These are phyloP conservation scores for Asterophora parasitica DNA, from an alignment of 768 basidiomycete genomes.

Conservation along the genomic window DNA sequence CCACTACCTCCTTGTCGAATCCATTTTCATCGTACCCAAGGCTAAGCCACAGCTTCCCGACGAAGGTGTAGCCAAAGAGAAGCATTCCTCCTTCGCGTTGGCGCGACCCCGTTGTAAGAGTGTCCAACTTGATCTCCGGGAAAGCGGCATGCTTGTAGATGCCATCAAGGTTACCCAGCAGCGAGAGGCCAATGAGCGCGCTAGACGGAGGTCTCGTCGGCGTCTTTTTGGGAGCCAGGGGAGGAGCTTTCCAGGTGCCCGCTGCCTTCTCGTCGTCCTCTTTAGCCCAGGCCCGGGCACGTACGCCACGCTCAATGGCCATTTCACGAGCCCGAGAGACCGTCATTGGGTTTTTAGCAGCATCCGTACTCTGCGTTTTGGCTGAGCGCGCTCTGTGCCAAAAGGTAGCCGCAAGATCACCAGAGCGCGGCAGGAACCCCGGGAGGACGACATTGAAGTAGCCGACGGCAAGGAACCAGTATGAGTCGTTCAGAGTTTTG, in stretches of 20 bases:
- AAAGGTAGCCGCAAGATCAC: conserved; percentile 43
- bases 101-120: conserved; percentile 79
- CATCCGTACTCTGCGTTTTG: conserved; percentile 61
- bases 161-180: conserved; percentile 81
- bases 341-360: conserved; percentile 59
- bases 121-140: conserved; percentile 57
- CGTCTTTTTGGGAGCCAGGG: conserved; percentile 10
- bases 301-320: conserved; percentile 56
- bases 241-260: conserved; percentile 34
- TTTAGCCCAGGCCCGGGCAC: conserved; percentile 64
- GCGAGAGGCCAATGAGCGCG: conserved; percentile 72
- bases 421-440: conserved; percentile 52
- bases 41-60: conserved; percentile 71
- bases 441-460: conserved; percentile 84
- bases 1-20: conserved; percentile 56
- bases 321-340: conserved; percentile 59
- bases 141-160: conserved; percentile 69
- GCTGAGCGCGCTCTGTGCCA: conserved; percentile 73
- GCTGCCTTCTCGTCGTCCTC: conserved; percentile 66
- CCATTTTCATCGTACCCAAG: conserved; percentile 79
- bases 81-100: conserved; percentile 76
- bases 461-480: conserved; percentile 79
- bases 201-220: conserved; percentile 41
- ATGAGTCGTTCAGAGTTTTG: conserved; percentile 50
- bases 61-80: conserved; percentile 77